These are phyloP conservation scores for Penicillium crystallinum DNA, from an alignment of 495 filamentous ascomycete genomes.

Conservation along the genomic window DNA sequence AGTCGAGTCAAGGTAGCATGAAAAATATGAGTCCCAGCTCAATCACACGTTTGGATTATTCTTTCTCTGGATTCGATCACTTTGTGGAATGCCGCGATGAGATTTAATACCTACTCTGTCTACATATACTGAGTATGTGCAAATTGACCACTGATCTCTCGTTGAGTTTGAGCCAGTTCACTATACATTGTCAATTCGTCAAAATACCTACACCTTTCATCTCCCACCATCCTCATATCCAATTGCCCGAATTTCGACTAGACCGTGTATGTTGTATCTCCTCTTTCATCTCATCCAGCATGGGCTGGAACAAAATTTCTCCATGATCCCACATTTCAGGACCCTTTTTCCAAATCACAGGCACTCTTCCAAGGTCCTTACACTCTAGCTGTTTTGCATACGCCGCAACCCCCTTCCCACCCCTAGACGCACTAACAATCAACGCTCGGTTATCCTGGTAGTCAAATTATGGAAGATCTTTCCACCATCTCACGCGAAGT, in stretches of 20 bases:
- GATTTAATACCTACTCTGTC: no score
- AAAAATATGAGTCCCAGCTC: no score
- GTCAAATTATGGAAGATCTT: conserved; percentile 10
- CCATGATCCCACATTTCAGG: background rate
- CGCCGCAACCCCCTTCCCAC: conserved; percentile 8
- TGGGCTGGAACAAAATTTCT: background rate
- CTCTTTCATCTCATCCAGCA: background rate
- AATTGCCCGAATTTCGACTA: background rate
- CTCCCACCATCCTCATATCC: background rate
- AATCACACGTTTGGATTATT: no score
- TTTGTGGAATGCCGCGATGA: no score
- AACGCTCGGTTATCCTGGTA: conserved; percentile 12
- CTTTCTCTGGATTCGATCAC: no score
- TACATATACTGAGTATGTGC: no score
- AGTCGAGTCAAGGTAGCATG: no score
- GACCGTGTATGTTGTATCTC: background rate
- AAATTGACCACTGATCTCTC: no score
- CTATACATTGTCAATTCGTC: no score
- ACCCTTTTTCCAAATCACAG: background rate
- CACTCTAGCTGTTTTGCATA: background rate
- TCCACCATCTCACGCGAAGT: conserved; percentile 13
- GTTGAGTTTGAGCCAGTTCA: no score
- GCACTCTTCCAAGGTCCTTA: background rate
- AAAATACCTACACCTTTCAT: no score
- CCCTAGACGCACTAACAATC: conserved; percentile 6